Percentiles rank a stretch among this genome's conserved stretches.
These are phyloP conservation scores for Huntiella omanensis DNA, from an alignment of 2,329 filamentous ascomycete genomes.

Conservation along the genomic window DNA sequence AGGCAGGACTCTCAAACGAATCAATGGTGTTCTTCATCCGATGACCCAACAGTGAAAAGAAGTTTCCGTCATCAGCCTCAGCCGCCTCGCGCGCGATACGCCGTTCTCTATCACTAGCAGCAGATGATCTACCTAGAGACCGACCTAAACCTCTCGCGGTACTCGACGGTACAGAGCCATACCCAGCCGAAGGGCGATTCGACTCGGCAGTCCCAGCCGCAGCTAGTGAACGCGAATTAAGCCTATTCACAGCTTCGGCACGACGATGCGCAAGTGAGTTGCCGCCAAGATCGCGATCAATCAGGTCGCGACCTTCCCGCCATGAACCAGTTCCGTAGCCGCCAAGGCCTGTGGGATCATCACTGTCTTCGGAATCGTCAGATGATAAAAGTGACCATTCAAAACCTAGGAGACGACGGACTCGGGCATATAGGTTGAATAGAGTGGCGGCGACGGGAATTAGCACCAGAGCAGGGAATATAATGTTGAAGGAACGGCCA, in stretches of 20 bases:
- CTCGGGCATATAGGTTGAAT: conserved; percentile 74
- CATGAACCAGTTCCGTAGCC: conserved; percentile 65
- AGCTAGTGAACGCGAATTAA: conserved; percentile 17
- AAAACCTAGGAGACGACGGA: conserved; percentile 61
- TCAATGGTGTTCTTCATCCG: conserved; percentile 87
- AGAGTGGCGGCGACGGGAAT: conserved; percentile 69
- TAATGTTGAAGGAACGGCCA: conserved; percentile 65
- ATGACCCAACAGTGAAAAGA: conserved; percentile 69
- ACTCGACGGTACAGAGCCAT: conserved; percentile 25
- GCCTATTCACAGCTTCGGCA: conserved; percentile 19
- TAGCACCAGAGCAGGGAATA: conserved; percentile 78
- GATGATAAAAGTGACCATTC: conserved; percentile 57
- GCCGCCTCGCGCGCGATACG: conserved; percentile 22
- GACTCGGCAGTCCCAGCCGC: conserved; percentile 18
- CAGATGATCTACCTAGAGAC: conserved; percentile 15
- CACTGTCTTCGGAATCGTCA: conserved; percentile 42
- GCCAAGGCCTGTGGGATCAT: conserved; percentile 20
- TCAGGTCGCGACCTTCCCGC: conserved; percentile 80
- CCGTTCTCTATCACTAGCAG: conserved; percentile 14
- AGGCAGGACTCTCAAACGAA: conserved; percentile 59
- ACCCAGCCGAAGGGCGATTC: conserved; percentile 22
- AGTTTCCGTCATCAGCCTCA: conserved; percentile 56
- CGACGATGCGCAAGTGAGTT: conserved; percentile 33
- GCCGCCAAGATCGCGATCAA: conserved; percentile 66
- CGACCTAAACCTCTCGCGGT: conserved; percentile 14